Conservation (phyloP, 2,329 filamentous ascomycete genomes). For the Fusarium sp. region DNA sequence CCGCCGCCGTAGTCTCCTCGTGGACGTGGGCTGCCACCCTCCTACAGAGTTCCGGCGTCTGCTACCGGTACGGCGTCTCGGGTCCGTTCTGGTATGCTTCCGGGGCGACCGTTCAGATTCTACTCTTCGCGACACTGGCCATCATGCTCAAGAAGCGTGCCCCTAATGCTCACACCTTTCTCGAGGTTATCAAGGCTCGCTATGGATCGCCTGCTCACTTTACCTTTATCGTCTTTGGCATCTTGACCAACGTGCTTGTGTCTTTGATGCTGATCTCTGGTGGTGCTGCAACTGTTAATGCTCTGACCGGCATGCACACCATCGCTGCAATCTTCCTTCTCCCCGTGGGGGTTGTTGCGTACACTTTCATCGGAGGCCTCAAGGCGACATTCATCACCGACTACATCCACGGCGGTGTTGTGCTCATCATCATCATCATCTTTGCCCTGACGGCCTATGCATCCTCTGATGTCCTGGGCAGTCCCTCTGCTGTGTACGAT, state of each 20-base stretch:
- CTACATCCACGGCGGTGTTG: conserved; percentile 83
- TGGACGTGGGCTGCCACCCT: conserved; percentile 93
- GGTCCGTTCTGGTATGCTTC: conserved; percentile 69
- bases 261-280: conserved; percentile 89
- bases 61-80: conserved; percentile 78
- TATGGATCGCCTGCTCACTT: conserved; percentile 78
- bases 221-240: conserved; percentile 82
- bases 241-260: conserved; percentile 87
- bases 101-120: conserved; percentile 86
- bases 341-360: conserved; percentile 78
- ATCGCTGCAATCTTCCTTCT: conserved; percentile 88
- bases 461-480: conserved; percentile 76
- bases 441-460: conserved; percentile 86
- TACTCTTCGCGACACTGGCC: conserved; percentile 88
- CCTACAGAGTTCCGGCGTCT: conserved; percentile 79
- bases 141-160: conserved; percentile 88
- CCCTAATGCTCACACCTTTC: conserved; percentile 85
- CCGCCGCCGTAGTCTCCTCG: conserved; percentile 85
- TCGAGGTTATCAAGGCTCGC: conserved; percentile 83
- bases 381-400: conserved; percentile 89
- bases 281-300: conserved; percentile 67
- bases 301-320: conserved; percentile 59
- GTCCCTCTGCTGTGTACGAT: conserved; percentile 81
- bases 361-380: conserved; percentile 80
- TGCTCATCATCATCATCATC: conserved; percentile 84